Evolutionary conservation across 345 rosid genomes (phyloP).

Genomic region (Salix purpurea): DNA sequence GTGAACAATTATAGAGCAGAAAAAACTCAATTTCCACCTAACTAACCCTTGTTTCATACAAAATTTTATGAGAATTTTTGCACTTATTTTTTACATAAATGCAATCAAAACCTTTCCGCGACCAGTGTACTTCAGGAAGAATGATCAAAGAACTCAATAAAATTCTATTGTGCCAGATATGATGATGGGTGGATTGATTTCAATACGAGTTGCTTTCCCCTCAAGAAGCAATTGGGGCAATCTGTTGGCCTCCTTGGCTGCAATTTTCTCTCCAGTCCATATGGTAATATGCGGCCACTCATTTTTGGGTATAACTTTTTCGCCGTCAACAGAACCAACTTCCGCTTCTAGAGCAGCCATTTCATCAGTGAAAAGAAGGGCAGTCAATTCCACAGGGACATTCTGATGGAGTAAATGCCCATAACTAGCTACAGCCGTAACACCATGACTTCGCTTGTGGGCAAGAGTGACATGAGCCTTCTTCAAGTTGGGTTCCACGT

Average conservation of each 20-base stretch:
- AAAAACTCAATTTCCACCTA: background rate
- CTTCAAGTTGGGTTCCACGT: slow-evolving; percentile 41
- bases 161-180: slow-evolving; percentile 69
- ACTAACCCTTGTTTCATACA: background rate
- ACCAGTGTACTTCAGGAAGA: background rate
- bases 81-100: background rate
- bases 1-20: background rate
- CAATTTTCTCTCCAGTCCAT: slow-evolving; percentile 75
- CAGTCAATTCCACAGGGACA: slow-evolving; percentile 65
- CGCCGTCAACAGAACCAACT: slow-evolving; percentile 64
- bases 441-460: slow-evolving; percentile 91
- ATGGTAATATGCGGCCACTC: slow-evolving; percentile 88
- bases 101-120: background rate
- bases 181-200: slow-evolving; percentile 61
- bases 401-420: slow-evolving; percentile 42
- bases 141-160: slow-evolving; percentile 28
- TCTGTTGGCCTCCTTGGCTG: slow-evolving; percentile 67
- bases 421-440: slow-evolving; percentile 67
- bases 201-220: slow-evolving; percentile 65
- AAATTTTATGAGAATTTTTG: background rate
- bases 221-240: slow-evolving; percentile 56
- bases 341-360: slow-evolving; percentile 78
- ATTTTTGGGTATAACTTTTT: slow-evolving; percentile 54
- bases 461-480: slow-evolving; percentile 84
- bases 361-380: slow-evolving; percentile 61